A percentile compares a stretch with the other conserved stretches of the same genome.
Evolutionary conservation across 768 basidiomycete genomes (phyloP).

Genomic region (Trametes elegans): DNA sequence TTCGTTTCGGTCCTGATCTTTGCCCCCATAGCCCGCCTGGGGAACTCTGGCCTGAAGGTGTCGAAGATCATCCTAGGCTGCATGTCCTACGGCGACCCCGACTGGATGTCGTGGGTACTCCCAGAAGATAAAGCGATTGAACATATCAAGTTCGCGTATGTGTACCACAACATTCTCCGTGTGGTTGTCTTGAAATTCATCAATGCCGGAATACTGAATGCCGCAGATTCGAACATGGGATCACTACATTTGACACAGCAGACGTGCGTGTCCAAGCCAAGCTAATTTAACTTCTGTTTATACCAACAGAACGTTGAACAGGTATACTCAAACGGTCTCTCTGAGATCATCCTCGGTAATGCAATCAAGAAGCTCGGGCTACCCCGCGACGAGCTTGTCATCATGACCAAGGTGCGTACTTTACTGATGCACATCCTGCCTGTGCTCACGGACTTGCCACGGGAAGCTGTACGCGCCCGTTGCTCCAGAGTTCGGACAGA

Average conservation of each 20-base stretch:
- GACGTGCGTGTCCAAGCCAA: slow-evolving; percentile 22
- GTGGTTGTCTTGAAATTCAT: too few relatives aligned
- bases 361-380: slow-evolving; percentile 44
- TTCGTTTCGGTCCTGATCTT: too few relatives aligned
- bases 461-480: slow-evolving; percentile 21
- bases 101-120: too few relatives aligned
- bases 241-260: slow-evolving; percentile 40
- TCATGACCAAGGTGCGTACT: slow-evolving; percentile 45
- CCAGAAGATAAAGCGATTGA: too few relatives aligned
- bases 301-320: slow-evolving; percentile 5
- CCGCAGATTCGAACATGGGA: slow-evolving; percentile 42
- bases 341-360: slow-evolving; percentile 46
- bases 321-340: slow-evolving; percentile 40
- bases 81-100: too few relatives aligned
- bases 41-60: too few relatives aligned
- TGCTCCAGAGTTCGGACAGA: slow-evolving; percentile 1
- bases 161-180: too few relatives aligned
- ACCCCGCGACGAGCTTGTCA: slow-evolving; percentile 47
- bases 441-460: not conserved
- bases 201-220: too few relatives aligned
- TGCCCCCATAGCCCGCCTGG: too few relatives aligned
- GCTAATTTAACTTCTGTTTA: not conserved
- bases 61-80: too few relatives aligned
- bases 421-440: not conserved
- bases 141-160: too few relatives aligned